Percentiles rank a stretch among this genome's conserved stretches.
Conservation (phyloP, 106 monocot genomes). For the Alisma plantagoaquatica region DNA sequence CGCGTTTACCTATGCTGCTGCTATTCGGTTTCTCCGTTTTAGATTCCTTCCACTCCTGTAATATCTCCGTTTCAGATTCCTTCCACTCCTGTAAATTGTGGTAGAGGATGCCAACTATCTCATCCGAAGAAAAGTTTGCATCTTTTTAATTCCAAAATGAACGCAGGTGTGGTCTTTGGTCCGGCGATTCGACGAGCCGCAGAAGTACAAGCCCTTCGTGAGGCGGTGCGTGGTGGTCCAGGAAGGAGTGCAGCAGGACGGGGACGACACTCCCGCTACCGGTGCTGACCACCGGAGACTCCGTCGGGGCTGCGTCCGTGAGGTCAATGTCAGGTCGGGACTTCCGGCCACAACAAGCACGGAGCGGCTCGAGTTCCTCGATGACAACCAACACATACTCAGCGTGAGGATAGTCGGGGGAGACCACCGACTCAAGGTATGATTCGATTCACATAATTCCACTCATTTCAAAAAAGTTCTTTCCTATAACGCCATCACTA, state of each 20-base stretch:
- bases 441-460: too few species aligned
- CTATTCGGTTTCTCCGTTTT: background rate
- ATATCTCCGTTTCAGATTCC: background rate
- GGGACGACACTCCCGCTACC: too few species aligned
- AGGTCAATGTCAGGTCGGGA: constrained; percentile 81
- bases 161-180: constrained; percentile 79
- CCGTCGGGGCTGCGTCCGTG: constrained; percentile 80
- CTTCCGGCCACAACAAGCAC: constrained; percentile 88
- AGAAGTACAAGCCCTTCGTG: constrained; percentile 84
- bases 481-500: too few species aligned
- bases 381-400: constrained; percentile 65
- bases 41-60: background rate
- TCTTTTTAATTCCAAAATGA: background rate
- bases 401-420: constrained; percentile 79
- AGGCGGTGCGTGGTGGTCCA: constrained; percentile 51
- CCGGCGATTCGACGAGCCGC: constrained; percentile 75
- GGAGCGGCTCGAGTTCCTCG: constrained; percentile 66
- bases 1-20: background rate
- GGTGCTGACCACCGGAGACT: too few species aligned
- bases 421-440: constrained; percentile 75
- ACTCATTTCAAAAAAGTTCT: too few species aligned
- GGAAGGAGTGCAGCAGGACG: too few species aligned
- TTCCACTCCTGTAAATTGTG: background rate
- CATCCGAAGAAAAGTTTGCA: background rate
- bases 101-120: background rate